Conservation (phyloP, 1,284 basidiomycete species). For the Ustilago esculenta region DNA sequence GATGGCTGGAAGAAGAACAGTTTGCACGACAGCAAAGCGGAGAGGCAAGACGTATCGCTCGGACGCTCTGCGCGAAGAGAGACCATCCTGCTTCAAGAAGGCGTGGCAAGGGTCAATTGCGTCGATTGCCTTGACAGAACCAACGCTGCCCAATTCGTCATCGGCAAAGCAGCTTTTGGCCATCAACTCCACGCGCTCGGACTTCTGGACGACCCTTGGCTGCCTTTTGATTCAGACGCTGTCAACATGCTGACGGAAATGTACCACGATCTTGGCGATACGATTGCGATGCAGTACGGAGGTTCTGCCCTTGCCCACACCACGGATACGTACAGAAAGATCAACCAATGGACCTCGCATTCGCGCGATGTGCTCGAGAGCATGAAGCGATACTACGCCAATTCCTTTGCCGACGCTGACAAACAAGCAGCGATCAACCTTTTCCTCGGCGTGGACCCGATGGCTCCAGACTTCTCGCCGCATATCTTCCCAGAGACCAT, state of each 20-base stretch:
- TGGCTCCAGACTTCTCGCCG: constrained; percentile 37
- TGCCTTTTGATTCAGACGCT: constrained; percentile 93
- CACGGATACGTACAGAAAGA: constrained; percentile 93
- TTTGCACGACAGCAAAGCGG: too few relatives aligned
- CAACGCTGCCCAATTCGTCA: constrained; percentile 97
- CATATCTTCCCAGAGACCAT: constrained; percentile 32
- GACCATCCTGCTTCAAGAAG: constrained; percentile 83
- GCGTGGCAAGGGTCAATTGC: constrained; percentile 74
- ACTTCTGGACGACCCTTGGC: constrained; percentile 75
- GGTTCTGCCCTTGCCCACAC: constrained; percentile 91
- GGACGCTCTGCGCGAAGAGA: constrained; percentile 21
- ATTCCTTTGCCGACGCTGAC: constrained; percentile 86
- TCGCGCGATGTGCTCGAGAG: constrained; percentile 97
- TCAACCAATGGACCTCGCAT: constrained; percentile 95
- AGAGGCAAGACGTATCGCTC: too few relatives aligned
- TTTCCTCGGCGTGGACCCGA: constrained; percentile 80
- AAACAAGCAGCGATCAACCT: constrained; percentile 98
- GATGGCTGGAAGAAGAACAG: not conserved
- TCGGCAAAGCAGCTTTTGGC: constrained; percentile 92
- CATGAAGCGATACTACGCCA: constrained; percentile 93
- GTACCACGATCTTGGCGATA: constrained; percentile 78
- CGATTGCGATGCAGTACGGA: constrained; percentile 83
- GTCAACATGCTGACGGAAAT: constrained; percentile 98
- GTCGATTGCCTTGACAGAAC: constrained; percentile 92
- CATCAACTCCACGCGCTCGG: constrained; percentile 96